These are phyloP conservation scores for Cordyceps cicadae DNA, from an alignment of 2,329 filamentous ascomycete species.

Conservation along the genomic window DNA sequence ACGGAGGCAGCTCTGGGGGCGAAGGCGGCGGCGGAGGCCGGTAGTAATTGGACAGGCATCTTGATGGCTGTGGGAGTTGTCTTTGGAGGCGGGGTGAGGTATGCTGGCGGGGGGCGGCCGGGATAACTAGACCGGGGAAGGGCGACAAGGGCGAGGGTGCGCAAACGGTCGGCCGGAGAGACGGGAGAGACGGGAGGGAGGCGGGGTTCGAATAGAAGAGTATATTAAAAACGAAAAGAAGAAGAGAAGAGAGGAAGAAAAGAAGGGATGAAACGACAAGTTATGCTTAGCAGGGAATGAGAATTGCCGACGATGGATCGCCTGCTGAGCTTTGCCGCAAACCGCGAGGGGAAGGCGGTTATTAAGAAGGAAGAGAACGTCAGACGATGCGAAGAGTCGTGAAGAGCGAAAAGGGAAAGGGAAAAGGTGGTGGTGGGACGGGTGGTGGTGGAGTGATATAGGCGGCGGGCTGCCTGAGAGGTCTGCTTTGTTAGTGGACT, in stretches of 20 bases:
- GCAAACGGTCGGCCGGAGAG: slow-evolving; percentile 3
- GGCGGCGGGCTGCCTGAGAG: slow-evolving; percentile 13
- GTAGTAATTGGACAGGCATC: slow-evolving; percentile 91
- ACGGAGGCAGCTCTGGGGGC: slow-evolving; percentile 82
- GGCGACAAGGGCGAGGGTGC: slow-evolving; percentile 15
- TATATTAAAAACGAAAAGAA: slow-evolving; percentile 16
- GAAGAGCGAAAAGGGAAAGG: slow-evolving; percentile 34
- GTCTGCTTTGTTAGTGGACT: background rate
- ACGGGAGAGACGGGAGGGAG: background rate
- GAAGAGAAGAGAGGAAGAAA: slow-evolving; percentile 28
- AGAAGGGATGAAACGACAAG: slow-evolving; percentile 43
- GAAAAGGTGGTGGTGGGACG: slow-evolving; percentile 32
- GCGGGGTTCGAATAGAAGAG: slow-evolving; percentile 9
- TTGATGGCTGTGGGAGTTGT: slow-evolving; percentile 22
- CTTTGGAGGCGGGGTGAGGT: slow-evolving; percentile 9
- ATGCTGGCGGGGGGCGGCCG: slow-evolving; percentile 14
- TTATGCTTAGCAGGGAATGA: slow-evolving; percentile 34
- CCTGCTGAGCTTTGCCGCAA: slow-evolving; percentile 49
- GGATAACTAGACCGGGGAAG: slow-evolving; percentile 15
- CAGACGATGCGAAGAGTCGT: slow-evolving; percentile 48
- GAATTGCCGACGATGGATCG: slow-evolving; percentile 31
- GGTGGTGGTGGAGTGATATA: slow-evolving; percentile 29
- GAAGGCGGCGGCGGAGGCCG: slow-evolving; percentile 92
- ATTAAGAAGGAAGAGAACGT: slow-evolving; percentile 44
- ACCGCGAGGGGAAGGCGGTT: slow-evolving; percentile 22